phyloP scores from a whole-genome alignment of 177 flowering plant genomes.

The Tripterygium wilfordii region DNA sequence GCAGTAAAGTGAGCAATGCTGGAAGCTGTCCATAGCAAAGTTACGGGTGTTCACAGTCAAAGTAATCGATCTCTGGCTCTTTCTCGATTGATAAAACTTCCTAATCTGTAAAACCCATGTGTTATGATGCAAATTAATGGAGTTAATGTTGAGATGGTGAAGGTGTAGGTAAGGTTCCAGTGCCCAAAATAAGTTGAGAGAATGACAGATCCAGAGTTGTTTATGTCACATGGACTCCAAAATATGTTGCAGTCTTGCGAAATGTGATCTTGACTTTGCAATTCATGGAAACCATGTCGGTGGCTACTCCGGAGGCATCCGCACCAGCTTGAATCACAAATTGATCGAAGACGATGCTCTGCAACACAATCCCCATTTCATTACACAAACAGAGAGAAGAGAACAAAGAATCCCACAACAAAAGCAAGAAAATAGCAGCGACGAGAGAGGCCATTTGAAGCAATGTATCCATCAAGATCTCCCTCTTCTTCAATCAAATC shows the following conservation, averaged over 20 bases:
- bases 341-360: conserved; percentile 43
- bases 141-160: background rate
- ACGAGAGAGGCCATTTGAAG: conserved; percentile 20
- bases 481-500: conserved; percentile 64
- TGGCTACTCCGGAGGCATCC: conserved; percentile 44
- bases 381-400: conserved; percentile 51
- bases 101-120: conserved; percentile 28
- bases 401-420: conserved; percentile 36
- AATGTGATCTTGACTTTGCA: conserved; percentile 35
- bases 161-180: conserved; percentile 37
- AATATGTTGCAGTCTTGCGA: conserved; percentile 45
- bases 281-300: conserved; percentile 43
- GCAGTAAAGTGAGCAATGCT: too few species aligned
- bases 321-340: conserved; percentile 46
- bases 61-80: conserved; percentile 35
- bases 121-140: background rate
- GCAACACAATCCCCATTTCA: conserved; percentile 5
- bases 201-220: conserved; percentile 35
- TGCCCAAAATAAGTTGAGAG: conserved; percentile 37
- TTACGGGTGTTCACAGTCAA: too few species aligned
- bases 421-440: conserved; percentile 43
- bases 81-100: conserved; percentile 49
- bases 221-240: conserved; percentile 51
- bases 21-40: too few species aligned
- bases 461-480: conserved; percentile 30